Evolutionary conservation across 495 filamentous ascomycete species (phyloP).

Genomic region (Penicillium angulare): DNA sequence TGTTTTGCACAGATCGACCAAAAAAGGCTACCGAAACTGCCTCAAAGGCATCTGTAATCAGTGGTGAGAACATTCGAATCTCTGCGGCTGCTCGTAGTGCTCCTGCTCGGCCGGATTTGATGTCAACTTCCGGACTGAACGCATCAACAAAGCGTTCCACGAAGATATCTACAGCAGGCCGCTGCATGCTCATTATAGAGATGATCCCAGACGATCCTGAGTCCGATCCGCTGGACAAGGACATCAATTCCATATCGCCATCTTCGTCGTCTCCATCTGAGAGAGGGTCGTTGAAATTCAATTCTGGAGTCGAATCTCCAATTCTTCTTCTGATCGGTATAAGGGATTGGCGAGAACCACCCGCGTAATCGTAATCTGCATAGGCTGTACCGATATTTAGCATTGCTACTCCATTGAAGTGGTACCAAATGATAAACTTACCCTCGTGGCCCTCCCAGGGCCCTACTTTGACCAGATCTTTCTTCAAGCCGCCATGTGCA

Average conservation of each 20-base stretch:
- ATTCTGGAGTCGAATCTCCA: neutral
- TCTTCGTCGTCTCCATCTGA: constrained; percentile 8
- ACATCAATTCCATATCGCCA: constrained; percentile 10
- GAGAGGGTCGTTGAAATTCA: constrained; percentile 15
- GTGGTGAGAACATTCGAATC: constrained; percentile 46
- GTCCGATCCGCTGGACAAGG: constrained; percentile 20
- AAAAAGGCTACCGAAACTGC: constrained; percentile 45
- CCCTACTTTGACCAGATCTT: constrained; percentile 18
- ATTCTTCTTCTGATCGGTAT: constrained; percentile 10
- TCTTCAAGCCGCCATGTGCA: constrained; percentile 21
- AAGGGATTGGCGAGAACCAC: constrained; percentile 7
- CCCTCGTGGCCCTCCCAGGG: constrained; percentile 33
- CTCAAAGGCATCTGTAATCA: constrained; percentile 42
- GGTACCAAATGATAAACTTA: constrained; percentile 8
- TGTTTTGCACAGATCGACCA: constrained; percentile 38
- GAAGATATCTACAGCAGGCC: constrained; percentile 37
- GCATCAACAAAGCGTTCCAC: constrained; percentile 48
- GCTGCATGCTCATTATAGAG: constrained; percentile 24
- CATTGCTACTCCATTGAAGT: neutral
- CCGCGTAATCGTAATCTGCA: constrained; percentile 11
- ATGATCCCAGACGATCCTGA: constrained; percentile 25
- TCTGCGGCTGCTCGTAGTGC: constrained; percentile 40
- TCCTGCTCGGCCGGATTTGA: constrained; percentile 39
- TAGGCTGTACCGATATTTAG: constrained; percentile 9
- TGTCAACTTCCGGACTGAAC: constrained; percentile 42